These are phyloP conservation scores for Amaranthus cruentus DNA, from an alignment of 148 eudicot genomes.

Conservation along the genomic window DNA sequence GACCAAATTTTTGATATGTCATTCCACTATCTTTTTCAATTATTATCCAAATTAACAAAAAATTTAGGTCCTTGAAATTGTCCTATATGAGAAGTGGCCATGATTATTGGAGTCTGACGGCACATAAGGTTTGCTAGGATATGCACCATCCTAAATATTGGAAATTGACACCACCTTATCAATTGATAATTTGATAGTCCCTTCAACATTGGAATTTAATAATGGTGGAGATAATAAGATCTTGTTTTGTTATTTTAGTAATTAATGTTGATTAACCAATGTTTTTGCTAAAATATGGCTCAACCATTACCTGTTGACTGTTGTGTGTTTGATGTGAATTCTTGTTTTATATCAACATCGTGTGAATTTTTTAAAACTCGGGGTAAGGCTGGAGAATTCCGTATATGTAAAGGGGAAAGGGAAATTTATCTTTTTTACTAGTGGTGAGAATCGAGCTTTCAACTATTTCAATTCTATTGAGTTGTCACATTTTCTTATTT, in stretches of 20 bases:
- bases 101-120: slow-evolving; percentile 18
- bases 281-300: slow-evolving; percentile 18
- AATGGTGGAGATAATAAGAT: neutral
- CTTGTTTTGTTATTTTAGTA: neutral
- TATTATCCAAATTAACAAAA: slow-evolving; percentile 5
- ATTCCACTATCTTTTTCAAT: slow-evolving; percentile 24
- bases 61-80: slow-evolving; percentile 19
- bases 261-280: neutral
- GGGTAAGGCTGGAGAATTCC: no score
- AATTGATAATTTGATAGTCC: neutral
- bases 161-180: slow-evolving; percentile 14
- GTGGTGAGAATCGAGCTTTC: no score
- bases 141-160: slow-evolving; percentile 15
- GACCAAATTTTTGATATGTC: slow-evolving; percentile 19
- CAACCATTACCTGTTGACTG: slow-evolving; percentile 12
- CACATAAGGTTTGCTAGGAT: slow-evolving; percentile 10
- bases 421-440: no score
- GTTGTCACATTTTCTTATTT: no score
- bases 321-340: neutral
- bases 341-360: slow-evolving; percentile 20
- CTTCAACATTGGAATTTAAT: neutral
- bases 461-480: no score
- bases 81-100: slow-evolving; percentile 25
- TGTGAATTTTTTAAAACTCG: neutral
- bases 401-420: no score